These are phyloP conservation scores for Linnemannia elongata DNA, from an alignment of 192 early-diverging fungal species.

Conservation along the genomic window DNA sequence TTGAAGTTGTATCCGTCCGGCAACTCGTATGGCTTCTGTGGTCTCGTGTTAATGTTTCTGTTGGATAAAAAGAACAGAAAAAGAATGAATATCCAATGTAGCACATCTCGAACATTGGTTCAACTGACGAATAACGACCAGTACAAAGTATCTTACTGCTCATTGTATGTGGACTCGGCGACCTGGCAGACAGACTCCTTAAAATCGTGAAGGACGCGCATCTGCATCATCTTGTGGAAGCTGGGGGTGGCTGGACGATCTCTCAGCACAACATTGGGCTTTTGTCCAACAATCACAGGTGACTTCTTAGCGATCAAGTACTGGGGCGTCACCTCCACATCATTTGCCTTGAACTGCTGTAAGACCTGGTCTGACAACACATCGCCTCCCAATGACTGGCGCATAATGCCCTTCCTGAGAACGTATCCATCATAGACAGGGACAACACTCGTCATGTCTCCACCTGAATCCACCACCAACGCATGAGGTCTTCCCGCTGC, in stretches of 20 bases:
- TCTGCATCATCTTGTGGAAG: slow-evolving; percentile 82
- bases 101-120: too few species aligned
- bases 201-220: slow-evolving; percentile 89
- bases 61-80: background rate
- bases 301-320: slow-evolving; percentile 86
- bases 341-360: slow-evolving; percentile 68
- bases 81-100: background rate
- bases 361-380: slow-evolving; percentile 82
- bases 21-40: slow-evolving; percentile 93
- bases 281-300: slow-evolving; percentile 78
- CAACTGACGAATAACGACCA: too few species aligned
- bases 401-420: slow-evolving; percentile 87
- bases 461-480: slow-evolving; percentile 94
- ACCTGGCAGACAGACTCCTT: slow-evolving; percentile 95
- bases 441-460: slow-evolving; percentile 86
- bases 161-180: slow-evolving; percentile 76
- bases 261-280: slow-evolving; percentile 66
- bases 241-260: slow-evolving; percentile 72
- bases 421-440: slow-evolving; percentile 99
- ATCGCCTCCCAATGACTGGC: slow-evolving; percentile 86
- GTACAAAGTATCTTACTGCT: slow-evolving; percentile 64
- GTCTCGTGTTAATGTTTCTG: slow-evolving; percentile 69
- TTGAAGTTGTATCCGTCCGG: slow-evolving; percentile 92
- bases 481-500: slow-evolving; percentile 89
- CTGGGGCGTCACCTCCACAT: slow-evolving; percentile 82